Conservation (phyloP, 2,329 filamentous ascomycete species). For the Colletotrichum ledebouriae region DNA sequence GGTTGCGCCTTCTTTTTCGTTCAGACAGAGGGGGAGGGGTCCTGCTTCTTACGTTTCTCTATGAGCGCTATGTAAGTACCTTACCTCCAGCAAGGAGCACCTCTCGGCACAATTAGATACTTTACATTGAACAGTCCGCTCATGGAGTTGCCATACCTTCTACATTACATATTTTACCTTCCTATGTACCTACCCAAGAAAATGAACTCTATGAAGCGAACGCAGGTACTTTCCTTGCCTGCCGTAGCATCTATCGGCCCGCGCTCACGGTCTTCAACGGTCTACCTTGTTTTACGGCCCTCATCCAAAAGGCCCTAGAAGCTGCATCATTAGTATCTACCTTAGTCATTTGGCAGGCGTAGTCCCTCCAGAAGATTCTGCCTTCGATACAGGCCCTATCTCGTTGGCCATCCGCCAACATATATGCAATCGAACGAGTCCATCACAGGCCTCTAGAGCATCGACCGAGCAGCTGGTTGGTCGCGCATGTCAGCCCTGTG, state of each 20-base stretch:
- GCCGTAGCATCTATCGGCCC: conserved; percentile 16
- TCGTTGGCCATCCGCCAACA: not conserved
- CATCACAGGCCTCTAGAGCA: conserved; percentile 2
- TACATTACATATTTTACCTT: not conserved
- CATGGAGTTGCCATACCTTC: not conserved
- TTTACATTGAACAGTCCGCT: not conserved
- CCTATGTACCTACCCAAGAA: too few relatives aligned
- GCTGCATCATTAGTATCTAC: not conserved
- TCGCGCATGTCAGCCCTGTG: not conserved
- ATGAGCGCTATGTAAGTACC: too few relatives aligned
- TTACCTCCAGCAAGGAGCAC: too few relatives aligned
- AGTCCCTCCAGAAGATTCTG: conserved; percentile 5
- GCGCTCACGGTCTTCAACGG: not conserved
- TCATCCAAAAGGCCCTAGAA: too few relatives aligned
- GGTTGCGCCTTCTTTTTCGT: not conserved
- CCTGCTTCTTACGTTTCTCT: too few relatives aligned
- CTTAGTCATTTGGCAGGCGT: not conserved
- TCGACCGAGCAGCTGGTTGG: not conserved
- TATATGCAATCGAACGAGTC: not conserved
- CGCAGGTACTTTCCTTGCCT: conserved; percentile 21
- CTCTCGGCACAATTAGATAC: too few relatives aligned
- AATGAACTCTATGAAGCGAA: not conserved
- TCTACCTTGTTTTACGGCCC: conserved; percentile 22
- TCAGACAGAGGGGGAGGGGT: not conserved
- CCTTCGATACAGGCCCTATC: not conserved